Evolutionary conservation across 306 rosid genomes (phyloP).

Genomic region (Dryas drummondii): DNA sequence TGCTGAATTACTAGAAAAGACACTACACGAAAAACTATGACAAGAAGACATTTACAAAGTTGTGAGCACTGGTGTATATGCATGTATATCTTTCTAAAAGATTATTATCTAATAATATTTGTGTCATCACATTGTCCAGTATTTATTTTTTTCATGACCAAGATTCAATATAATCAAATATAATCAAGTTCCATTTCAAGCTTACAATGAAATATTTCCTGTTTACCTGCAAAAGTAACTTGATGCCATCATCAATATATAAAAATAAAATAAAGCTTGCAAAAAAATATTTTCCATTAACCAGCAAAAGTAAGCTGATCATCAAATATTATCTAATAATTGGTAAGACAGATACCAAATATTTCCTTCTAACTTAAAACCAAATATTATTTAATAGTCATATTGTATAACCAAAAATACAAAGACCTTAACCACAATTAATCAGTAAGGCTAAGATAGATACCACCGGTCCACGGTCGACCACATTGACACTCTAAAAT

Average conservation of each 20-base stretch:
- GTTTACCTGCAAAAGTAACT: background rate
- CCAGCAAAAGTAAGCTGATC: too few species aligned
- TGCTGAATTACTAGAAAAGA: conserved; percentile 10
- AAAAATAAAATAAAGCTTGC: too few species aligned
- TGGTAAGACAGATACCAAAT: background rate
- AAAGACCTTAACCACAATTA: background rate
- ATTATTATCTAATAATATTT: background rate
- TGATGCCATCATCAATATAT: background rate
- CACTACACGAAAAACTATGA: background rate
- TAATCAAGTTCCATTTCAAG: background rate
- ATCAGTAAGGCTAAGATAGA: background rate
- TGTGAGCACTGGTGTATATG: background rate
- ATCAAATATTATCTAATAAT: too few species aligned
- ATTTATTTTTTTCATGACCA: background rate
- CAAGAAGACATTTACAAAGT: background rate
- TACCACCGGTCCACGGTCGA: background rate
- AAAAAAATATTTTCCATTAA: too few species aligned
- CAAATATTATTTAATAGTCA: background rate
- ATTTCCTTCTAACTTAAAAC: background rate
- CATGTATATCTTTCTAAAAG: background rate
- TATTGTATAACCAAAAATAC: background rate
- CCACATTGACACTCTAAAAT: background rate
- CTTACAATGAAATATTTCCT: background rate
- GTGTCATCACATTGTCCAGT: background rate
- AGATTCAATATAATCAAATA: background rate